phyloP scores from a whole-genome alignment of 352 stramenopile species.

The Aphanomyces invadans region DNA sequence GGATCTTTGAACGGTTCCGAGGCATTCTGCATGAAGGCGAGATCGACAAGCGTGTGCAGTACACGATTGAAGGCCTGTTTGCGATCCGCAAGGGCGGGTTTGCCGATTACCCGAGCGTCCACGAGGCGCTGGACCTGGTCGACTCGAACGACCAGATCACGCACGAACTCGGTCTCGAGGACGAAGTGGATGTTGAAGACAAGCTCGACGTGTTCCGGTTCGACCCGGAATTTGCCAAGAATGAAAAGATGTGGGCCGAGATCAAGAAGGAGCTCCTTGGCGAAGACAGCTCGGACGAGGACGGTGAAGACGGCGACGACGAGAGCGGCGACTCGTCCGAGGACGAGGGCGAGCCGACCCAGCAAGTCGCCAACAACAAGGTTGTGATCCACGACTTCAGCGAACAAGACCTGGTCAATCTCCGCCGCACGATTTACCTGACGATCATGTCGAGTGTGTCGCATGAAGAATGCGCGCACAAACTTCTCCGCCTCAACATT shows the following conservation, averaged over 20 bases:
- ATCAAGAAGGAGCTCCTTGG: constrained; percentile 97
- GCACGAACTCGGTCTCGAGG: constrained; percentile 94
- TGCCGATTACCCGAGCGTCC: constrained; percentile 89
- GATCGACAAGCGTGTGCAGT: constrained; percentile 97
- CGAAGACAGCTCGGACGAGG: constrained; percentile 78
- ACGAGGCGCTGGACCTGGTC: constrained; percentile 95
- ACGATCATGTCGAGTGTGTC: constrained; percentile 99
- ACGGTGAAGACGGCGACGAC: constrained; percentile 34
- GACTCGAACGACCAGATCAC: constrained; percentile 98
- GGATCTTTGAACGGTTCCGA: constrained; percentile 96
- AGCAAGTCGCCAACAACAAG: constrained; percentile 15
- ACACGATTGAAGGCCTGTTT: constrained; percentile 97
- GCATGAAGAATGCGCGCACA: constrained; percentile 99
- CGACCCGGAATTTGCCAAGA: constrained; percentile 93
- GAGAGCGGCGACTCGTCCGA: constrained; percentile 45
- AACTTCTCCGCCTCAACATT: constrained; percentile 97
- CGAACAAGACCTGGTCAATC: constrained; percentile 96
- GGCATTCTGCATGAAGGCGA: constrained; percentile 95
- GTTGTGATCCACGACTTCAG: constrained; percentile 93
- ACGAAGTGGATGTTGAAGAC: constrained; percentile 94
- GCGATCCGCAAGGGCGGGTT: constrained; percentile 94
- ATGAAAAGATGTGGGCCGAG: constrained; percentile 92
- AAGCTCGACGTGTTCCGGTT: constrained; percentile 94
- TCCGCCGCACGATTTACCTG: constrained; percentile 98
- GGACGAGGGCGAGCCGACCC: constrained; percentile 33